phyloP scores from a whole-genome alignment of 257 asterid genomes.

The Capsicum baccatum region DNA sequence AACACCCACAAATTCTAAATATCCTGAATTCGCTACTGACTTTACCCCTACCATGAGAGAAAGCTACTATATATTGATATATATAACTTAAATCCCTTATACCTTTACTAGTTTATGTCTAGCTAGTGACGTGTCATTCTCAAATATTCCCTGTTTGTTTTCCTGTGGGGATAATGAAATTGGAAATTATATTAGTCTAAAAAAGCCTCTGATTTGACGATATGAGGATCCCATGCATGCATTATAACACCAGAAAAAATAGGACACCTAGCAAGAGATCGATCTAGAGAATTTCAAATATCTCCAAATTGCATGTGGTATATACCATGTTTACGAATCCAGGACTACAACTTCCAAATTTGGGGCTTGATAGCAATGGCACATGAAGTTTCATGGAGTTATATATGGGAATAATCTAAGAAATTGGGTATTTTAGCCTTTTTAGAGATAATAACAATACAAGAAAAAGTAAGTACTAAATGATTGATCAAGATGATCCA shows the following conservation, averaged over 20 bases:
- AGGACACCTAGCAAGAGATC: background rate
- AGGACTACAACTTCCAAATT: too few species aligned
- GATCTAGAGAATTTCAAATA: conserved; percentile 12
- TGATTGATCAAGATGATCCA: background rate
- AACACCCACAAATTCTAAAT: too few species aligned
- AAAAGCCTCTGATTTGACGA: background rate
- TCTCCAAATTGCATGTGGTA: background rate
- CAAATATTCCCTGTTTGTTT: background rate
- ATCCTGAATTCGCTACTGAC: too few species aligned
- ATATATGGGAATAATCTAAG: background rate
- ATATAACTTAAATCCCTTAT: too few species aligned
- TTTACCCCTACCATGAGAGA: too few species aligned
- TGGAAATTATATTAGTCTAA: background rate
- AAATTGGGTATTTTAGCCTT: background rate
- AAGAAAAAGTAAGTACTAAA: background rate
- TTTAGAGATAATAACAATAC: background rate
- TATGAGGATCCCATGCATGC: background rate
- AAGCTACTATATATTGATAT: too few species aligned
- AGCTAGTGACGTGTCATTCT: background rate
- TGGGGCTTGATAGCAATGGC: background rate
- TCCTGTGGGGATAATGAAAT: background rate
- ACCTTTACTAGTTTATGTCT: background rate
- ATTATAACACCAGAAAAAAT: background rate
- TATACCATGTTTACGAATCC: too few species aligned
- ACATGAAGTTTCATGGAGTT: background rate